Base-by-base conservation (phyloP, 345 rosid genomes). In the Murraya paniculata region DNA sequence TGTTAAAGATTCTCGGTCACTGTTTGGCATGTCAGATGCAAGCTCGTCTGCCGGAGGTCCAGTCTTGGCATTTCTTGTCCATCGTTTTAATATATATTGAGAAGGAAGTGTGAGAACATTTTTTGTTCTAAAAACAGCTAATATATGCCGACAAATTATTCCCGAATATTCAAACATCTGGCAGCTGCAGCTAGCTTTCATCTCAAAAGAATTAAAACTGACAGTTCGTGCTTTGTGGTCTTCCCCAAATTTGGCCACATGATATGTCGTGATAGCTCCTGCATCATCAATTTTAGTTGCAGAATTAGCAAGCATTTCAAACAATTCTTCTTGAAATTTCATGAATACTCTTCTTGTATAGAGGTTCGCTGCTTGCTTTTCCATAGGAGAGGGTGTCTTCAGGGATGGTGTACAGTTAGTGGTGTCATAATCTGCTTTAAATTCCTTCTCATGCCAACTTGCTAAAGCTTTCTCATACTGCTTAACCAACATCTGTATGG, bases 181-280 rank as follows among this genome's bases (percentile, higher is more conserved):
- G 89, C 97, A 93, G 86, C 92, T 93, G 85, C 96, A 93, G 73
- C 75, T 79, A 76, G 96, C 93, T 87, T 89, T 93, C 86, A 85
- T 84, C 87, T 87, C 94, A 57, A 84, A 72, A 69, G 91, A 84
- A 76, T 91, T 85, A 81, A 87, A 91, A 72, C 76, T 80, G 68
- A 93, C 97, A 74, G 87, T 81, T 71, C 84, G 88, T 36, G 91
- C 89, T 75, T 80, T 91, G 81, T 78, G 88, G 64, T 84, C 91
- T 82, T 86, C 88, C 79, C 98, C 93, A 72, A 87, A 89, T 82
- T 89, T 93, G 28, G 92, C 88, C 56, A 91, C 98, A 7, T 89
- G 90, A 76, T 87, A 91, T 7, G 86, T 90, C 68, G 82, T 80
- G 56, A 77, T 59, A 4, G 83, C 73, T 77, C 94, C 97, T 1